Percentiles rank a stretch among this genome's conserved stretches.
These are phyloP conservation scores for Aeschynomene evenia DNA, from an alignment of 306 rosid species.

Conservation along the genomic window DNA sequence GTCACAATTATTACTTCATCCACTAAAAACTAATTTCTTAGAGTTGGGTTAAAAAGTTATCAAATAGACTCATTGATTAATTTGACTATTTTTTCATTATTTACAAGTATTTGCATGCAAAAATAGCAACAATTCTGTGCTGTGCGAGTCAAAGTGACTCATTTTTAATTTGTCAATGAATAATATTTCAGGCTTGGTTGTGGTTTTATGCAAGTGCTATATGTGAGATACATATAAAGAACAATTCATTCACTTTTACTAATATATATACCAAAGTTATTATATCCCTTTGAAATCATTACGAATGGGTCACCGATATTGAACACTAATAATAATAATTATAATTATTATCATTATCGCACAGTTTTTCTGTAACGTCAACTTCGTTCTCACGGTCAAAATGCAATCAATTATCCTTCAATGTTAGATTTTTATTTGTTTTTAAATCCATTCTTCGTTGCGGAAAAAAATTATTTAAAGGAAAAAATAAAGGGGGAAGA, in stretches of 20 bases:
- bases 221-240: too few relatives aligned
- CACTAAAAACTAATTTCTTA: too few relatives aligned
- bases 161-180: background rate
- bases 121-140: background rate
- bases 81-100: too few relatives aligned
- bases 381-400: constrained; percentile 47
- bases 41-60: too few relatives aligned
- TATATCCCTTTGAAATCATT: constrained; percentile 36
- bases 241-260: background rate
- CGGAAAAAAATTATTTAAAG: background rate
- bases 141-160: background rate
- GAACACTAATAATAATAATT: constrained; percentile 34
- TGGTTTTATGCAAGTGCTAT: background rate
- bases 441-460: background rate
- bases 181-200: constrained; percentile 16
- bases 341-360: constrained; percentile 42
- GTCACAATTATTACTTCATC: too few relatives aligned
- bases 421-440: background rate
- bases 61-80: too few relatives aligned
- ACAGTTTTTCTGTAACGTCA: constrained; percentile 36
- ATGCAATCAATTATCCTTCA: constrained; percentile 50
- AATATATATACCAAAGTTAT: constrained; percentile 11
- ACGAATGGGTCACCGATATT: constrained; percentile 40
- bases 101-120: too few relatives aligned
- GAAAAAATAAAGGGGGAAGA: background rate